These are phyloP conservation scores for Solanum arcanum DNA, from an alignment of 257 asterid genomes.

Conservation along the genomic window DNA sequence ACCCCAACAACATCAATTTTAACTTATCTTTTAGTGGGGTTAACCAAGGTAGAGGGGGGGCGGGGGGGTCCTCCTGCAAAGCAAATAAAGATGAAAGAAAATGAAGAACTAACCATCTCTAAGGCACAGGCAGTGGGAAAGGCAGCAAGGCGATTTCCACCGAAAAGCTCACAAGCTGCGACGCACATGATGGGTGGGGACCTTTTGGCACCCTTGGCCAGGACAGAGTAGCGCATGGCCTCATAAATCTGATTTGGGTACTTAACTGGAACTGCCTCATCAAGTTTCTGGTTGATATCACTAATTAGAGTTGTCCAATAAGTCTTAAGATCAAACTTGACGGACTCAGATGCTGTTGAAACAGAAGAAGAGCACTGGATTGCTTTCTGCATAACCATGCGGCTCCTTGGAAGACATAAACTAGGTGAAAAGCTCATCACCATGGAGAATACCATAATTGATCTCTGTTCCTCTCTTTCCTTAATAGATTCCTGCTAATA, in stretches of 20 bases:
- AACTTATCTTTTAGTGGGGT: too few species aligned
- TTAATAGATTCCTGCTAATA: neutral
- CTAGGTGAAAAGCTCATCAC: constrained; percentile 6
- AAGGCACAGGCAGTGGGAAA: constrained; percentile 99
- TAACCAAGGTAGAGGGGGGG: too few species aligned
- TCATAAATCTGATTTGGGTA: constrained; percentile 91
- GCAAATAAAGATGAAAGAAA: neutral
- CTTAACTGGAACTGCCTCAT: constrained; percentile 67
- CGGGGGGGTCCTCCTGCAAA: neutral
- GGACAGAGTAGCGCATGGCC: constrained; percentile 91
- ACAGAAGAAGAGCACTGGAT: constrained; percentile 31
- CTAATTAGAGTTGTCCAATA: constrained; percentile 59
- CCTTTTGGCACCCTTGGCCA: constrained; percentile 85
- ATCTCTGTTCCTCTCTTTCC: neutral
- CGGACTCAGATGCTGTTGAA: constrained; percentile 4
- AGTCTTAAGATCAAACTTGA: constrained; percentile 63
- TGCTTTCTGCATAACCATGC: constrained; percentile 24
- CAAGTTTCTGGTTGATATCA: constrained; percentile 77
- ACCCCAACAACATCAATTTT: neutral
- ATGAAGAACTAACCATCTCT: constrained; percentile 53
- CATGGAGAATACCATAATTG: constrained; percentile 11
- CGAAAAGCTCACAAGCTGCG: constrained; percentile 87
- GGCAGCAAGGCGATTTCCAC: constrained; percentile 75
- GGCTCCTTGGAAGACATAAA: constrained; percentile 2
- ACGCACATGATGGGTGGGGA: constrained; percentile 93